These are phyloP conservation scores for Linum trigynum DNA, from an alignment of 345 rosid genomes.

Conservation along the genomic window DNA sequence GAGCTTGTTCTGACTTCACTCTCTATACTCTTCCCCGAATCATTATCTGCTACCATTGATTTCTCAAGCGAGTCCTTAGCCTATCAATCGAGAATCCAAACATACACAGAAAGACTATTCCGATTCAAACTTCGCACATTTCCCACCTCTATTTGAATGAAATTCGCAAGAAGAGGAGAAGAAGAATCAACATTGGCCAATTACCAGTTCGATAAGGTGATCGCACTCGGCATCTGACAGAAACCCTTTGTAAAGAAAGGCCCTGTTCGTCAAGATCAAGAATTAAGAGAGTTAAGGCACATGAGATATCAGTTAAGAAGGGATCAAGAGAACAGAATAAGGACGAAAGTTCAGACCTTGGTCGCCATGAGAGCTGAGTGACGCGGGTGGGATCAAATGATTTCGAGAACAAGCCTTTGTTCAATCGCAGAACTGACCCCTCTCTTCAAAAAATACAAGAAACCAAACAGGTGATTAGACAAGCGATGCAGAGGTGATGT, in stretches of 20 bases:
- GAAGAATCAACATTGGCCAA: no score
- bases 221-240: conserved; percentile 73
- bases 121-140: not conserved
- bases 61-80: conserved; percentile 76
- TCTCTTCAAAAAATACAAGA: conserved; percentile 23
- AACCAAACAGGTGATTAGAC: conserved; percentile 5
- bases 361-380: conserved; percentile 80
- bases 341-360: conserved; percentile 38
- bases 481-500: not conserved
- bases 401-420: conserved; percentile 30
- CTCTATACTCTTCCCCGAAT: conserved; percentile 62
- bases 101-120: not conserved
- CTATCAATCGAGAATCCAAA: conserved; percentile 24
- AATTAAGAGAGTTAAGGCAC: not conserved
- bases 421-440: conserved; percentile 40
- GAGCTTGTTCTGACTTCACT: conserved; percentile 90
- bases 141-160: not conserved
- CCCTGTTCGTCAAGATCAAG: conserved; percentile 39
- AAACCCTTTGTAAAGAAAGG: conserved; percentile 61
- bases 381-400: conserved; percentile 73
- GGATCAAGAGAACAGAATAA: not conserved
- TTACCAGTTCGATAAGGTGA: conserved; percentile 67
- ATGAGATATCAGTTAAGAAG: not conserved
- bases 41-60: conserved; percentile 90
- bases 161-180: not conserved